Evolutionary conservation across 1,284 basidiomycete genomes (phyloP).

Genomic region (Apiotrichum gracile): DNA sequence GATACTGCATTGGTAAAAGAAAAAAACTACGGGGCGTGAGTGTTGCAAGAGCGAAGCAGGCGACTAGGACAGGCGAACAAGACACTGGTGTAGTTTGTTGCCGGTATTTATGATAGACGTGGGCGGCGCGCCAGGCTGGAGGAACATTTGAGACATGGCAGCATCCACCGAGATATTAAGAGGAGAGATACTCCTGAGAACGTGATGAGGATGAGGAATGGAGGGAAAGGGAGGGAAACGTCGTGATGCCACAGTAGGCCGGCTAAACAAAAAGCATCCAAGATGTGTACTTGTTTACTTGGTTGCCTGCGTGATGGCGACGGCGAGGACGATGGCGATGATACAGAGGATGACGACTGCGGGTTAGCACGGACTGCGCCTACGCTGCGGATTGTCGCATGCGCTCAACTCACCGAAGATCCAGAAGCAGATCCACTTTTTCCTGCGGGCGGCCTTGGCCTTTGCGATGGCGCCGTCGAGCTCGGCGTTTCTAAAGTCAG

Average conservation of each 20-base stretch:
- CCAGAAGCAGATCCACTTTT: conserved; percentile 73
- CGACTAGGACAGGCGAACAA: too few species aligned
- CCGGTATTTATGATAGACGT: too few species aligned
- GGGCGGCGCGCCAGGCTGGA: too few species aligned
- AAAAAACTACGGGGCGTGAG: neutral
- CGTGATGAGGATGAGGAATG: neutral
- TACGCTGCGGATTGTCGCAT: too few species aligned
- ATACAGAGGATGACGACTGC: conserved; percentile 1
- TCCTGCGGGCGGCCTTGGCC: conserved; percentile 68
- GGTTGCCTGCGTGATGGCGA: neutral
- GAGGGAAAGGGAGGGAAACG: neutral
- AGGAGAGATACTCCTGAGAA: neutral
- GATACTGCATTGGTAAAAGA: neutral
- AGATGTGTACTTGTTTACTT: neutral
- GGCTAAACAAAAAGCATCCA: neutral
- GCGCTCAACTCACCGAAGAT: conserved; percentile 44
- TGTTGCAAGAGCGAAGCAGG: neutral
- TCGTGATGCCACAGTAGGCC: neutral
- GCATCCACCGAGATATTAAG: neutral
- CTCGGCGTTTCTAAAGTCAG: conserved; percentile 53
- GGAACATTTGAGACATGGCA: too few species aligned
- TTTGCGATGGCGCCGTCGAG: conserved; percentile 70
- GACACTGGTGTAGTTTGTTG: too few species aligned
- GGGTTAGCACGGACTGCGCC: too few species aligned
- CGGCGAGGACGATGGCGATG: conserved; percentile 13